phyloP scores from a whole-genome alignment of 1,284 basidiomycete species.

The Naganishia albida region DNA sequence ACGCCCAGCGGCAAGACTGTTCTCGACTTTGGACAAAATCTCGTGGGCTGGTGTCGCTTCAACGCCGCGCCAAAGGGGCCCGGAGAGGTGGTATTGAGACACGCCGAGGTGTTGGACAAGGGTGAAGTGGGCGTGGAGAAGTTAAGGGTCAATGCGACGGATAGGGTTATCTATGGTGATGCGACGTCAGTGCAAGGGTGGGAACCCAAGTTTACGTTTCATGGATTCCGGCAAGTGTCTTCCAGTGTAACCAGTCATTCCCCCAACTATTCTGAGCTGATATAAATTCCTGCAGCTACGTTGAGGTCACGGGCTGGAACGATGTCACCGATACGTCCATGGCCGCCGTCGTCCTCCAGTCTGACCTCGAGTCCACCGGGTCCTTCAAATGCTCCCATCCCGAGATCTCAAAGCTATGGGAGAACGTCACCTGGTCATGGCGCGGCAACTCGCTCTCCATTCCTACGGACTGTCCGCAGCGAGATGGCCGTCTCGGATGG shows the following conservation, averaged over 20 bases:
- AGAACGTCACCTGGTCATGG: conserved; percentile 40
- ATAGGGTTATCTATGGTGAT: conserved; percentile 34
- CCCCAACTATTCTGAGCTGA: too few relatives aligned
- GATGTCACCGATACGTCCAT: conserved; percentile 31
- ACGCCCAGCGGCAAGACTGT: conserved; percentile 42
- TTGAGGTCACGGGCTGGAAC: conserved; percentile 34
- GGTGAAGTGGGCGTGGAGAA: conserved; percentile 43
- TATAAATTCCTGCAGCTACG: too few relatives aligned
- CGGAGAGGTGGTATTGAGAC: conserved; percentile 35
- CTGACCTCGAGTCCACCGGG: conserved; percentile 41
- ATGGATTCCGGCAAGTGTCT: conserved; percentile 43
- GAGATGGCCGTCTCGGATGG: conserved; percentile 43
- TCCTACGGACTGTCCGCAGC: conserved; percentile 45
- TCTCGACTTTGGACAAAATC: conserved; percentile 48
- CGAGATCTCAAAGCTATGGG: conserved; percentile 38
- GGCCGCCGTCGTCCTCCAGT: conserved; percentile 38
- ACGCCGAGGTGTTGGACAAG: conserved; percentile 44
- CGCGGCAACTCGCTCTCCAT: conserved; percentile 42
- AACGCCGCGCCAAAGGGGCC: conserved; percentile 9
- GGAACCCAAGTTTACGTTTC: conserved; percentile 39
- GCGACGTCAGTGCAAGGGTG: conserved; percentile 17
- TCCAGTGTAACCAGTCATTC: too few relatives aligned
- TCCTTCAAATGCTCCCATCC: conserved; percentile 39
- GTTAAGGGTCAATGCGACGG: conserved; percentile 36
- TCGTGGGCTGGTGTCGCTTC: conserved; percentile 44